phyloP scores from a whole-genome alignment of 306 rosid genomes.

The Argentina anserina region DNA sequence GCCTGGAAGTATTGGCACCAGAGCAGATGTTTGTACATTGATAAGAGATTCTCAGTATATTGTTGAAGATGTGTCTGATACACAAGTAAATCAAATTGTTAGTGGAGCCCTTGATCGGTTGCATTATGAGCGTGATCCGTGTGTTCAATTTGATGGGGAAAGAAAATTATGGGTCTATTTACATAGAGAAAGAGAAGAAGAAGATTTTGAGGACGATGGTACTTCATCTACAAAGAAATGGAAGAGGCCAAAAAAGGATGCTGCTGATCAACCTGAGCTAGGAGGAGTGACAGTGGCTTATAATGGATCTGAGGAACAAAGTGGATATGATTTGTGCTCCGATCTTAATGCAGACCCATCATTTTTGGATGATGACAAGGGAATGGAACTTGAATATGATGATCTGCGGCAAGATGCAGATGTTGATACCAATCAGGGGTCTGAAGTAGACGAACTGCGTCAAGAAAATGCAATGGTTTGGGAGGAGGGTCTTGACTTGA shows the following conservation, averaged over 20 bases:
- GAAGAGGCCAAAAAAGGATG: slow-evolving; percentile 97
- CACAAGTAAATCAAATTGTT: slow-evolving; percentile 96
- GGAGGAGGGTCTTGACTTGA: slow-evolving; percentile 66
- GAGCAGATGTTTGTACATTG: slow-evolving; percentile 98
- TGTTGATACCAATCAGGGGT: slow-evolving; percentile 44
- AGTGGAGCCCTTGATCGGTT: slow-evolving; percentile 98
- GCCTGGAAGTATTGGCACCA: slow-evolving; percentile 98
- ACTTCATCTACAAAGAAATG: slow-evolving; percentile 99
- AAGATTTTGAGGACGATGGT: slow-evolving; percentile 99
- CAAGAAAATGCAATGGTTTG: slow-evolving; percentile 52
- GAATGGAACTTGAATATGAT: slow-evolving; percentile 43
- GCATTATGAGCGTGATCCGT: slow-evolving; percentile 99
- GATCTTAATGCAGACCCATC: slow-evolving; percentile 89
- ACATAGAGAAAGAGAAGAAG: slow-evolving; percentile 98
- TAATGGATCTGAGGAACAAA: slow-evolving; percentile 60
- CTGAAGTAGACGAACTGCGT: slow-evolving; percentile 52
- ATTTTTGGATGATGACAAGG: slow-evolving; percentile 59
- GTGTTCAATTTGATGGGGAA: slow-evolving; percentile 96
- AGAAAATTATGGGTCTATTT: slow-evolving; percentile 97
- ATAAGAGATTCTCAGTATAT: slow-evolving; percentile 96
- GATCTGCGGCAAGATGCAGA: slow-evolving; percentile 50
- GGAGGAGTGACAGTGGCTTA: slow-evolving; percentile 73
- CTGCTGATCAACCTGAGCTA: slow-evolving; percentile 72
- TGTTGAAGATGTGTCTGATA: slow-evolving; percentile 95
- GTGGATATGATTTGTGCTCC: slow-evolving; percentile 70